These are phyloP conservation scores for Halteria grandinella DNA, from an alignment of 73 alveolate species.

Conservation along the genomic window DNA sequence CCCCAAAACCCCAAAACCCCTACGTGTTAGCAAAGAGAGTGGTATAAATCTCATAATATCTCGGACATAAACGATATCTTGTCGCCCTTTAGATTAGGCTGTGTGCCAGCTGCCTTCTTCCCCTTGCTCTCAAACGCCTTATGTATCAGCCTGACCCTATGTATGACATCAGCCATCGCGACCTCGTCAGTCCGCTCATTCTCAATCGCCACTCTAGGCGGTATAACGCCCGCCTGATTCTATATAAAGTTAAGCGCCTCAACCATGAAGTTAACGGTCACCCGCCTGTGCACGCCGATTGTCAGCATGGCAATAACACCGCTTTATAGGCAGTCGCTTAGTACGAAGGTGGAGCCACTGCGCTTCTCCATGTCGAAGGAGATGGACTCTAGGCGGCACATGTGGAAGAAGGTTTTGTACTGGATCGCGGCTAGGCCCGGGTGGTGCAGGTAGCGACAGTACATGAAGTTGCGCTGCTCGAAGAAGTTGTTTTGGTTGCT, in stretches of 20 bases:
- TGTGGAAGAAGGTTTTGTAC: slow-evolving; percentile 72
- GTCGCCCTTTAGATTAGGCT: slow-evolving; percentile 58
- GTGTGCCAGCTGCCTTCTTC: slow-evolving; percentile 45
- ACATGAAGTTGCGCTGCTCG: slow-evolving; percentile 72
- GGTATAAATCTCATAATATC: not conserved
- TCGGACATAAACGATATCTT: slow-evolving; percentile 52
- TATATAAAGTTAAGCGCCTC: slow-evolving; percentile 72
- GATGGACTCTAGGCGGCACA: slow-evolving; percentile 72
- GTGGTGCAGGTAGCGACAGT: slow-evolving; percentile 69
- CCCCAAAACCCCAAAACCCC: no score
- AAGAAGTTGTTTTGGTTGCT: slow-evolving; percentile 63
- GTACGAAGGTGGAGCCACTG: slow-evolving; percentile 68
- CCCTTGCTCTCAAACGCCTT: slow-evolving; percentile 58
- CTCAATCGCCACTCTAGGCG: slow-evolving; percentile 56
- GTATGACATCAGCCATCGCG: slow-evolving; percentile 58
- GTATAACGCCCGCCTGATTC: slow-evolving; percentile 73
- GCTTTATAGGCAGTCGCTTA: slow-evolving; percentile 65
- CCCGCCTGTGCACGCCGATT: slow-evolving; percentile 70
- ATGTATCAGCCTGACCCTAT: slow-evolving; percentile 59
- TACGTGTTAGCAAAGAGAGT: no score
- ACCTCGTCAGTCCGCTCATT: slow-evolving; percentile 58
- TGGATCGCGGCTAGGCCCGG: slow-evolving; percentile 73
- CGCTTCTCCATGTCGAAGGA: slow-evolving; percentile 74
- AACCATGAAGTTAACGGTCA: slow-evolving; percentile 65
- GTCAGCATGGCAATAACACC: slow-evolving; percentile 85